A percentile compares a stretch with the other conserved stretches of the same genome.
phyloP scores from a whole-genome alignment of 2,329 filamentous ascomycete species.

The Aspergillus brasiliensis region DNA sequence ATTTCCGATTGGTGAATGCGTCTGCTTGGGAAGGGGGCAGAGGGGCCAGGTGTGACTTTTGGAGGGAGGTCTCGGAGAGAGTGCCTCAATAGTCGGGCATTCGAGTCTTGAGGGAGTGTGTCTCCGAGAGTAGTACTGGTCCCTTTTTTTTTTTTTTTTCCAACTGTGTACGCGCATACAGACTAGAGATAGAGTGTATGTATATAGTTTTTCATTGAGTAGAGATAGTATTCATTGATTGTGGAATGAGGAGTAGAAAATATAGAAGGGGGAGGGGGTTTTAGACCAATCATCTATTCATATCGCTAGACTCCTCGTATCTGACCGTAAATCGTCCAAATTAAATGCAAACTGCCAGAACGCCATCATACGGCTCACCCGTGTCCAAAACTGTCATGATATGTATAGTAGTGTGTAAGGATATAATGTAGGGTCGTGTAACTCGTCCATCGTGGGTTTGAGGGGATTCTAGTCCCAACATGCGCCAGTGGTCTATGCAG shows the following conservation, averaged over 20 bases:
- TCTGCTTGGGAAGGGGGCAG: slow-evolving; percentile 53
- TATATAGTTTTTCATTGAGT: neutral
- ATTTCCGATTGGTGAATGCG: slow-evolving; percentile 47
- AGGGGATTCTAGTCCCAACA: neutral
- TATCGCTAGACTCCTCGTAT: neutral
- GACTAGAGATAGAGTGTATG: neutral
- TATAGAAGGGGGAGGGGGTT: neutral
- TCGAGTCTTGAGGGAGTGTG: neutral
- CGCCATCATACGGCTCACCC: neutral
- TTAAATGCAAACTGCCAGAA: neutral
- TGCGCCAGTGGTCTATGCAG: neutral
- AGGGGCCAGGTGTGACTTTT: slow-evolving; percentile 27
- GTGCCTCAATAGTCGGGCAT: neutral
- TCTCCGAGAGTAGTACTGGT: no score
- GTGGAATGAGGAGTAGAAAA: neutral
- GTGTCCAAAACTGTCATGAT: neutral
- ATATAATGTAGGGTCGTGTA: neutral
- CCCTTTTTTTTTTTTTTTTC: no score
- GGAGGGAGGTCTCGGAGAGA: neutral
- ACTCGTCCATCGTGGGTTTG: slow-evolving; percentile 5
- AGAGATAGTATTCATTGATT: neutral
- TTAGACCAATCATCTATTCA: neutral
- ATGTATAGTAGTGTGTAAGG: neutral
- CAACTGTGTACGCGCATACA: neutral
- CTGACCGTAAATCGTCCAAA: neutral